Conservation (phyloP, 257 asterid species). For the Misopates orontium region DNA sequence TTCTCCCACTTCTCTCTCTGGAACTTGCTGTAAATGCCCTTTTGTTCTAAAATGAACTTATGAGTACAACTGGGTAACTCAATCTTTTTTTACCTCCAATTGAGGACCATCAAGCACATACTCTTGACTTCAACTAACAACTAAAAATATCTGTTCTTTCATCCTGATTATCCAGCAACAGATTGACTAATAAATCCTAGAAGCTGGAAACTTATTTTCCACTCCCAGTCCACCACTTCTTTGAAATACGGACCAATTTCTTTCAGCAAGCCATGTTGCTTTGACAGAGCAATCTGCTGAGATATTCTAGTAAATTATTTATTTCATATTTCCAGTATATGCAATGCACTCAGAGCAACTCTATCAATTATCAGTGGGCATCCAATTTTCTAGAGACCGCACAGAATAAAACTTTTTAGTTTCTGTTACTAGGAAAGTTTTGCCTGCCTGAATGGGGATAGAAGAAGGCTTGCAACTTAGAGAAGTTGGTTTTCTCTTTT, state of each 20-base stretch:
- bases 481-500: too few species aligned
- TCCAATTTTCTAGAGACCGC: background rate
- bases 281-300: background rate
- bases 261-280: background rate
- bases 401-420: background rate
- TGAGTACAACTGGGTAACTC: background rate
- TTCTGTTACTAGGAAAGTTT: too few species aligned
- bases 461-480: too few species aligned
- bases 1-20: background rate
- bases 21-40: background rate
- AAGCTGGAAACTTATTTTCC: background rate
- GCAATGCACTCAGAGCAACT: background rate
- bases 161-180: background rate
- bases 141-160: background rate
- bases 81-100: background rate
- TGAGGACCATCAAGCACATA: background rate
- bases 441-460: too few species aligned
- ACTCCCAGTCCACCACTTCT: background rate
- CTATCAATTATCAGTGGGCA: background rate
- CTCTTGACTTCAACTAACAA: background rate
- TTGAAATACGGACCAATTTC: background rate
- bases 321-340: slow-evolving; percentile 1
- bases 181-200: background rate
- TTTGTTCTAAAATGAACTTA: slow-evolving; percentile 1
- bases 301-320: background rate